Percentiles rank a stretch among this genome's conserved stretches.
phyloP scores from a whole-genome alignment of 208 protist genomes.

The Leishmania amazonensis region DNA sequence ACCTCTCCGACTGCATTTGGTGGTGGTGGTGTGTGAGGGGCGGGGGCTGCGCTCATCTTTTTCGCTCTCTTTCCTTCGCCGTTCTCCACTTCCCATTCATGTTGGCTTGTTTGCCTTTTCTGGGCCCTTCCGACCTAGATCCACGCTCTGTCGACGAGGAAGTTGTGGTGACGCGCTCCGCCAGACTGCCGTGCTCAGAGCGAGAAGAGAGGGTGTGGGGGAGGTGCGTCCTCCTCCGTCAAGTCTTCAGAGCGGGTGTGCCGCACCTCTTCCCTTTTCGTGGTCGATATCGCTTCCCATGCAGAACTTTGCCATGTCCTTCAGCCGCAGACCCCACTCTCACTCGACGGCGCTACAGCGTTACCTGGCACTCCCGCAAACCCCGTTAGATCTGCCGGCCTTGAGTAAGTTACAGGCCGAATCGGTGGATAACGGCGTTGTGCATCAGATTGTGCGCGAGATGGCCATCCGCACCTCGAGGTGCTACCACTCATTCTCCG shows the following conservation, averaged over 20 bases:
- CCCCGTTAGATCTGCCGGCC: constrained; percentile 50
- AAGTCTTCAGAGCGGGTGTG: not conserved
- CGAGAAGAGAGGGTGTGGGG: too few relatives aligned
- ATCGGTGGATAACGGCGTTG: constrained; percentile 22
- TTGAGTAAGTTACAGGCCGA: constrained; percentile 33
- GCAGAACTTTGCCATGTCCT: not conserved
- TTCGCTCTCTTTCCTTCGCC: not conserved
- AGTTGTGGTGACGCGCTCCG: not conserved
- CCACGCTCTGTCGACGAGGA: not conserved
- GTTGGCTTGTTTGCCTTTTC: not conserved
- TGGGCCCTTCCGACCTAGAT: not conserved
- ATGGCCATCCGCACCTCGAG: constrained; percentile 77
- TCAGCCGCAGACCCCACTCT: constrained; percentile 6
- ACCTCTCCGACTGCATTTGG: not conserved
- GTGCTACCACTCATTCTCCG: constrained; percentile 57
- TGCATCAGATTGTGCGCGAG: constrained; percentile 46
- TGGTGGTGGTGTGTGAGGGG: too few relatives aligned
- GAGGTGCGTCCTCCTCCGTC: not conserved
- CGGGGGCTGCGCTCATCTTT: not conserved
- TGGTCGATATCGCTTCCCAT: not conserved
- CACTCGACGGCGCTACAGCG: constrained; percentile 21
- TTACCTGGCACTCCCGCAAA: constrained; percentile 50
- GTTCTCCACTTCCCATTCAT: not conserved
- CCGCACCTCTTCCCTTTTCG: not conserved
- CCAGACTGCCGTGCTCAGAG: not conserved